These are phyloP conservation scores for Mycogone perniciosa DNA, from an alignment of 2,329 filamentous ascomycete genomes.

Conservation along the genomic window DNA sequence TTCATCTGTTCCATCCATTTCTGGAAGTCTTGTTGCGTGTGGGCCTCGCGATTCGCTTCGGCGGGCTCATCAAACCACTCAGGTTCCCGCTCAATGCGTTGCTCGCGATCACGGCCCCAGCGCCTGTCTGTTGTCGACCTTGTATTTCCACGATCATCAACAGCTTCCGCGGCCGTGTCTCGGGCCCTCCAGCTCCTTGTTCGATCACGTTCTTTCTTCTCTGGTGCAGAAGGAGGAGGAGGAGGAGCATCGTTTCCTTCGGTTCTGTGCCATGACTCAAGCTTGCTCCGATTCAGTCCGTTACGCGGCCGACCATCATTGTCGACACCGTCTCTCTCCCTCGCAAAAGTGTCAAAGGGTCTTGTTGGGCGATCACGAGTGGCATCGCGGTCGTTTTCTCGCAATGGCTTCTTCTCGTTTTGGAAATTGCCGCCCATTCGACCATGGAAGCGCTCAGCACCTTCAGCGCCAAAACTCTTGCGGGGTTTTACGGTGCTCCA, in stretches of 20 bases:
- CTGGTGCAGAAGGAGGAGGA: conserved; percentile 16
- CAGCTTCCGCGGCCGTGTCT: conserved; percentile 34
- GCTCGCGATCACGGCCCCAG: conserved; percentile 53
- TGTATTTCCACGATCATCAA: conserved; percentile 53
- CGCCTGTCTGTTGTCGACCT: conserved; percentile 37
- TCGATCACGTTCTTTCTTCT: conserved; percentile 48
- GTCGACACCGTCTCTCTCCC: conserved; percentile 46
- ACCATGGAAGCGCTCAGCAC: conserved; percentile 63
- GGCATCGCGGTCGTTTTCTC: conserved; percentile 52
- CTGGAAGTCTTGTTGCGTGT: conserved; percentile 87
- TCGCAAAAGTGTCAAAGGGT: conserved; percentile 43
- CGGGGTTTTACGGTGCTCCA: conserved; percentile 70
- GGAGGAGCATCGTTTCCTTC: conserved; percentile 20
- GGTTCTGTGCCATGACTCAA: conserved; percentile 64
- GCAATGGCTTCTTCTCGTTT: conserved; percentile 38
- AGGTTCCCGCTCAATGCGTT: conserved; percentile 69
- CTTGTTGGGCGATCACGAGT: conserved; percentile 41
- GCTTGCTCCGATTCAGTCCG: conserved; percentile 56
- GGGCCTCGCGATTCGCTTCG: conserved; percentile 61
- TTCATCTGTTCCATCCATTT: conserved; percentile 93
- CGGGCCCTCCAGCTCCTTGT: conserved; percentile 57
- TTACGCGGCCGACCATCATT: conserved; percentile 57
- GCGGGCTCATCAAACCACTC: conserved; percentile 81
- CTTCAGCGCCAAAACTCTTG: conserved; percentile 67
- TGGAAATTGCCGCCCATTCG: conserved; percentile 50